Evolutionary conservation across 306 rosid genomes (phyloP).

Genomic region (Astragalus membranaceus): DNA sequence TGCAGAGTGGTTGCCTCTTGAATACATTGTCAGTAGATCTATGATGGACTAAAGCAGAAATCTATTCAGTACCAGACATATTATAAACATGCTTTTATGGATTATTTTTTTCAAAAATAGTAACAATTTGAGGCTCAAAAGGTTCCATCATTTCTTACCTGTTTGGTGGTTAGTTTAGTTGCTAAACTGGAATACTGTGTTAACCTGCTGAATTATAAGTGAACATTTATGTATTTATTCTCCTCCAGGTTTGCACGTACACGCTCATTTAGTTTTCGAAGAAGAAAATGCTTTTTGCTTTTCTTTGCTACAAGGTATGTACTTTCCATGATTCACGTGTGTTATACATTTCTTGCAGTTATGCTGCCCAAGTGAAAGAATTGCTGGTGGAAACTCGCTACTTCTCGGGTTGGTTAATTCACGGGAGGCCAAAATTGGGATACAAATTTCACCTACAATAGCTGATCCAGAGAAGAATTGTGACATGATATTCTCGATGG

Average conservation of each 20-base stretch:
- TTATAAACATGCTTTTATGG: background rate
- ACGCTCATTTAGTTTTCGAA: background rate
- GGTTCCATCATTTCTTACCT: background rate
- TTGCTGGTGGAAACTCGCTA: constrained; percentile 38
- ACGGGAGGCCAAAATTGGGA: constrained; percentile 50
- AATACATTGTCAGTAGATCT: background rate
- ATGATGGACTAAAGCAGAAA: background rate
- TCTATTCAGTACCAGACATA: background rate
- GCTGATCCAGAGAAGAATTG: constrained; percentile 39
- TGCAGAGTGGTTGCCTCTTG: too few species aligned
- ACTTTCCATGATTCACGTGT: constrained; percentile 13
- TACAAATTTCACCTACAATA: constrained; percentile 38
- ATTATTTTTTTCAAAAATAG: background rate
- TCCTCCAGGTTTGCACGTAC: background rate
- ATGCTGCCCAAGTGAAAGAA: constrained; percentile 46
- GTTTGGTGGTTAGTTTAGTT: background rate
- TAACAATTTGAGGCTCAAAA: background rate
- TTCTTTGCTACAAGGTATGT: background rate
- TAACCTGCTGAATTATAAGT: background rate
- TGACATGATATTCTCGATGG: constrained; percentile 60
- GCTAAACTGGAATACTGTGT: background rate
- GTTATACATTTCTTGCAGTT: constrained; percentile 45
- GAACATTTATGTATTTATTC: background rate
- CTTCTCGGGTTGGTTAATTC: constrained; percentile 58
- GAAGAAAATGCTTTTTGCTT: background rate